Evolutionary conservation across 2,329 filamentous ascomycete species (phyloP), one percentile per base, ranked within the genome.

Genomic region (Trichoderma guizhouense): DNA sequence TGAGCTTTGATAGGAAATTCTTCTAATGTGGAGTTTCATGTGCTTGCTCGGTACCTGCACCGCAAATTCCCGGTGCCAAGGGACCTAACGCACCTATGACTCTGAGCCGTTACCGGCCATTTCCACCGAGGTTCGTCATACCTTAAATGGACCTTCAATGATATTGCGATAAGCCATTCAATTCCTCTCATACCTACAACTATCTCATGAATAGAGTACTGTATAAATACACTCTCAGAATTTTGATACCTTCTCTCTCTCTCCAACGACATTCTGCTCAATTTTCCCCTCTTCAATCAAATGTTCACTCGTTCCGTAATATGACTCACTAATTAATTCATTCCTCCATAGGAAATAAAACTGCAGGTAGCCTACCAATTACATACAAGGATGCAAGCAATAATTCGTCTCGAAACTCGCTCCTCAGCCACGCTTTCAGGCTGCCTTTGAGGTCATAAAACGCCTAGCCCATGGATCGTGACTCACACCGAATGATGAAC

Each of bases 31-130:
- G 64, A 58, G 61, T 32, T 64, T 11, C 39, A 64, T 64, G 61
- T 51, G 36, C 39, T 32, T 30, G 61, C 61, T 12, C 5, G n/a
- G 61, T 36, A 32, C 51, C 57, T 32, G 30, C 30, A 30, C 57
- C 18, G 57, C 57, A 14, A 34, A 57, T 18, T 34, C n/a, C n/a
- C 57, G 11, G 57, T 57, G 51, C 64, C 51, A 66, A 53, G 63
- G 28, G 39, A 34, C 62, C n/a, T 15, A 32, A 39, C 60, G 15
- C 63, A 34, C 30, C 12, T 34, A 57, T 58, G 64, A 58, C 64
- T 67, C 64, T 58, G 30, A 30, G n/a, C 64, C 64, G 64, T 58
- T 67, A 34, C 47, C 64, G 64, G 64, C 64, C 53, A 43, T 36
- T 58, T 58, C 24, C 26, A 30, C 64, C 64, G 53, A 67, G 64